A percentile compares a stretch with the other conserved stretches of the same genome.
phyloP scores from a whole-genome alignment of 495 filamentous ascomycete genomes.

The Aspergillus avenaceus region DNA sequence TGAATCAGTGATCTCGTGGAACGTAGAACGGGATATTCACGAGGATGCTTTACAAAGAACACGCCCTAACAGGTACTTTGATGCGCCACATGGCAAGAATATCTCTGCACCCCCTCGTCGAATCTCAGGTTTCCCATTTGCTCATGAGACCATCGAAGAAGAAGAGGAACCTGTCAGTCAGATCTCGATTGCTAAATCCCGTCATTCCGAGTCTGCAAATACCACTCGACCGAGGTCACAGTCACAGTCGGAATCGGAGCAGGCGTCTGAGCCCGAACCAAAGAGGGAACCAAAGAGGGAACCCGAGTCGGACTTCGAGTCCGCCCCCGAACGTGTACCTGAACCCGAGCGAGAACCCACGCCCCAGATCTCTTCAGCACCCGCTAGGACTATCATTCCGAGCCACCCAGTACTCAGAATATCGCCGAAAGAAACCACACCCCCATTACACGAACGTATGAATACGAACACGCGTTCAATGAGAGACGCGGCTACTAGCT shows the following conservation, averaged over 20 bases:
- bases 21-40: constrained; percentile 41
- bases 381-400: constrained; percentile 26
- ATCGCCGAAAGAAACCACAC: not conserved
- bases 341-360: not conserved
- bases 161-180: constrained; percentile 20
- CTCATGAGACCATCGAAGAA: constrained; percentile 28
- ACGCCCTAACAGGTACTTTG: constrained; percentile 21
- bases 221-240: not conserved
- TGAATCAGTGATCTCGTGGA: constrained; percentile 35
- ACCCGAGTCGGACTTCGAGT: constrained; percentile 3
- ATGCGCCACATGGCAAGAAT: constrained; percentile 26
- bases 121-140: constrained; percentile 32
- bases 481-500: not conserved
- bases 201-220: not conserved
- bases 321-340: constrained; percentile 3
- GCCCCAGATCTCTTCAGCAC: constrained; percentile 14
- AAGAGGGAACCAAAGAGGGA: not conserved
- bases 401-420: not conserved
- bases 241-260: not conserved
- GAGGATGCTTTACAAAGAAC: constrained; percentile 37
- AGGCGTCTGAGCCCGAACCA: constrained; percentile 4
- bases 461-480: not conserved
- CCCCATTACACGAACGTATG: not conserved
- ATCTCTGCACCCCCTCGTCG: constrained; percentile 41
- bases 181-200: not conserved